A percentile compares a stretch with the other conserved stretches of the same genome.
phyloP scores from a whole-genome alignment of 2,329 filamentous ascomycete genomes.

The Tolypocladium cylindrosporum region DNA sequence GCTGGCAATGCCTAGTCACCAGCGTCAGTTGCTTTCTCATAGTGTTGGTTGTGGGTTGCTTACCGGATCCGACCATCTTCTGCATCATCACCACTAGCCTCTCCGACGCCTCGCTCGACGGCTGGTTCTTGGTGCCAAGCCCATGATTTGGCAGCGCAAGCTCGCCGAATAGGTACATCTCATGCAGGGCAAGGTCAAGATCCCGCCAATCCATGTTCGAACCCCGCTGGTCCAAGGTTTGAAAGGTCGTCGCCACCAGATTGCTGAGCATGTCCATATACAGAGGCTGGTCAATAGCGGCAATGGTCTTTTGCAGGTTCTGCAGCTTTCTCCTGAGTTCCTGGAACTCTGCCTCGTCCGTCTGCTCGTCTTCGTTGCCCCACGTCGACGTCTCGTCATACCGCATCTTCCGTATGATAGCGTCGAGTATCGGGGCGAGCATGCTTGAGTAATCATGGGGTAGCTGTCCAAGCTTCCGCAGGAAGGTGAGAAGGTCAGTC shows the following conservation, averaged over 20 bases:
- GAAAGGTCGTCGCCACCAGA: constrained; percentile 80
- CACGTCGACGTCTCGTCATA: constrained; percentile 92
- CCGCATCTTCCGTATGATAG: constrained; percentile 91
- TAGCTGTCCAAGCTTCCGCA: constrained; percentile 71
- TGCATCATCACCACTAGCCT: constrained; percentile 85
- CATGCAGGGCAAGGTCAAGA: constrained; percentile 82
- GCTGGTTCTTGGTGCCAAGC: constrained; percentile 75
- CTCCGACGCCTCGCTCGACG: constrained; percentile 69
- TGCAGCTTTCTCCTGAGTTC: constrained; percentile 85
- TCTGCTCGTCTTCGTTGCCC: constrained; percentile 90
- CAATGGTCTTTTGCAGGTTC: constrained; percentile 84
- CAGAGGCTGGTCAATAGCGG: constrained; percentile 75
- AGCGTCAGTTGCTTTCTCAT: not conserved
- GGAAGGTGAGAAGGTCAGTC: constrained; percentile 82
- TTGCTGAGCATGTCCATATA: constrained; percentile 85
- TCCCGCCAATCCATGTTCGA: constrained; percentile 86
- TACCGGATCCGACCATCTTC: constrained; percentile 88
- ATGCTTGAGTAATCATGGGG: constrained; percentile 69
- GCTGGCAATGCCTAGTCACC: constrained; percentile 58
- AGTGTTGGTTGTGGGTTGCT: constrained; percentile 16
- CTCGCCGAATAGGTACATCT: constrained; percentile 94
- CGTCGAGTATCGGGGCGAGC: constrained; percentile 79
- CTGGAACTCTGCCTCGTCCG: constrained; percentile 94
- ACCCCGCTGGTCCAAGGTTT: constrained; percentile 64
- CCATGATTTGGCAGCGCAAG: constrained; percentile 82